Percentiles rank a stretch among this genome's conserved stretches.
phyloP scores from a whole-genome alignment of 352 stramenopile genomes.

The Thraustochytrium striatum region DNA sequence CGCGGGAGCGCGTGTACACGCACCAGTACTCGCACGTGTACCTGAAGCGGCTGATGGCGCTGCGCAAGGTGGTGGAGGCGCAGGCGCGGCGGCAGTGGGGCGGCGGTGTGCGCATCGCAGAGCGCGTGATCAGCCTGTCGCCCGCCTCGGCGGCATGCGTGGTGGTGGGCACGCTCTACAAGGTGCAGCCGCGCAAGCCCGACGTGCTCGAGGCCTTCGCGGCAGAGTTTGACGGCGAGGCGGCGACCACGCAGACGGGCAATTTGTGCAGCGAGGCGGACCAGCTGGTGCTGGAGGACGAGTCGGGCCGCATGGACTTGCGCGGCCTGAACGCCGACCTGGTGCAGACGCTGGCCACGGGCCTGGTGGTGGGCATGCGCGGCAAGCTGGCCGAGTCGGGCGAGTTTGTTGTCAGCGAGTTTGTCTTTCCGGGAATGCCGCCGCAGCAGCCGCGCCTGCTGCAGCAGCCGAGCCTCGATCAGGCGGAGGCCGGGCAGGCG shows the following conservation, averaged over 20 bases:
- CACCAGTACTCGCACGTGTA: slow-evolving; percentile 86
- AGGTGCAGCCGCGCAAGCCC: slow-evolving; percentile 68
- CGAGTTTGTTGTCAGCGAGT: slow-evolving; percentile 63
- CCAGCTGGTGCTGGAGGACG: slow-evolving; percentile 75
- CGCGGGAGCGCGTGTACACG: slow-evolving; percentile 66
- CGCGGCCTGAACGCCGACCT: slow-evolving; percentile 52
- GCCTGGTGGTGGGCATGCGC: slow-evolving; percentile 67
- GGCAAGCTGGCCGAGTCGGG: slow-evolving; percentile 60
- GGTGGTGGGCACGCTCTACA: slow-evolving; percentile 75
- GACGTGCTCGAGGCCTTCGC: slow-evolving; percentile 73
- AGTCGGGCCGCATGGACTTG: slow-evolving; percentile 74
- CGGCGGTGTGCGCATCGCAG: slow-evolving; percentile 1
- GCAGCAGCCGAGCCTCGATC: background rate
- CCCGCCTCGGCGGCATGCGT: slow-evolving; percentile 51
- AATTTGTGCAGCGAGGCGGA: slow-evolving; percentile 67
- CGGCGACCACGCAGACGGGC: slow-evolving; percentile 55
- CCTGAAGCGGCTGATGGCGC: slow-evolving; percentile 67
- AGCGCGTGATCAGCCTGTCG: slow-evolving; percentile 10
- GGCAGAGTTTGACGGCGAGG: slow-evolving; percentile 60
- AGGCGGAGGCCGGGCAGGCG: background rate
- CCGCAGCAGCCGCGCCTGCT: background rate
- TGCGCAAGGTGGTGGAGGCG: slow-evolving; percentile 64
- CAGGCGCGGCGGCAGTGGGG: slow-evolving; percentile 57
- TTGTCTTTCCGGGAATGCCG: slow-evolving; percentile 63
- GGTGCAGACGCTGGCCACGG: slow-evolving; percentile 64